Conservation (phyloP, 2,329 filamentous ascomycete species). For the Verticillium alfalfae region DNA sequence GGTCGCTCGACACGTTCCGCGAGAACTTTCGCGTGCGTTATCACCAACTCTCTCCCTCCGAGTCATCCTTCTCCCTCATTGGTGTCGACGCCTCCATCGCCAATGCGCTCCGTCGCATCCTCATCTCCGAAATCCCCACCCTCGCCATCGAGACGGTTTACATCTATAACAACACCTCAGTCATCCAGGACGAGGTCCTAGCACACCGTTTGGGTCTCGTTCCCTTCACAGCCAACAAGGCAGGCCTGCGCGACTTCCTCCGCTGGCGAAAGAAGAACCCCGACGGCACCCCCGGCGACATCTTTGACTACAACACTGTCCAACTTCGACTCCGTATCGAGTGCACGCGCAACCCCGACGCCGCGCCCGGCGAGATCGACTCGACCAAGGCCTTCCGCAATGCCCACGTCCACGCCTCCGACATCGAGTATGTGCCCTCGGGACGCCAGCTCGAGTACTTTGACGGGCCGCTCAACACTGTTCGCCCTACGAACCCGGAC, state of each 20-base stretch:
- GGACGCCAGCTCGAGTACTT: constrained; percentile 61
- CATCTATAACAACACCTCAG: constrained; percentile 92
- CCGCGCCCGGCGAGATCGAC: constrained; percentile 68
- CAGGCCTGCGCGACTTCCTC: constrained; percentile 72
- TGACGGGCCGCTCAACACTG: constrained; percentile 63
- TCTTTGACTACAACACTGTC: constrained; percentile 81
- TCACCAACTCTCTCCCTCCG: constrained; percentile 72
- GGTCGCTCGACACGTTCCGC: constrained; percentile 69
- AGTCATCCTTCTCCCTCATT: constrained; percentile 84
- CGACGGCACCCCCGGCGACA: constrained; percentile 56
- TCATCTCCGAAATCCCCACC: constrained; percentile 90
- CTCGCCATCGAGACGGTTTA: constrained; percentile 92
- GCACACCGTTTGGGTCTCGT: constrained; percentile 86
- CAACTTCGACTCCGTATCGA: constrained; percentile 70
- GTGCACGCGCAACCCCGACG: constrained; percentile 74
- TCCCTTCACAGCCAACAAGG: constrained; percentile 73
- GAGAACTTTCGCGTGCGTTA: constrained; percentile 70
- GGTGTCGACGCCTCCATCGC: constrained; percentile 89
- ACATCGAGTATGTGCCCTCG: constrained; percentile 70
- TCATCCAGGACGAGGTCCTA: constrained; percentile 96
- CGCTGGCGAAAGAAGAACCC: constrained; percentile 72
- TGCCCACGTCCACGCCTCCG: constrained; percentile 74
- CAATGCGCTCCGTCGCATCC: constrained; percentile 94
- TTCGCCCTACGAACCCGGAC: constrained; percentile 79
- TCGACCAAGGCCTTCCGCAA: constrained; percentile 80